phyloP scores from a whole-genome alignment of 352 stramenopile species.

The Globisporangium nunn region DNA sequence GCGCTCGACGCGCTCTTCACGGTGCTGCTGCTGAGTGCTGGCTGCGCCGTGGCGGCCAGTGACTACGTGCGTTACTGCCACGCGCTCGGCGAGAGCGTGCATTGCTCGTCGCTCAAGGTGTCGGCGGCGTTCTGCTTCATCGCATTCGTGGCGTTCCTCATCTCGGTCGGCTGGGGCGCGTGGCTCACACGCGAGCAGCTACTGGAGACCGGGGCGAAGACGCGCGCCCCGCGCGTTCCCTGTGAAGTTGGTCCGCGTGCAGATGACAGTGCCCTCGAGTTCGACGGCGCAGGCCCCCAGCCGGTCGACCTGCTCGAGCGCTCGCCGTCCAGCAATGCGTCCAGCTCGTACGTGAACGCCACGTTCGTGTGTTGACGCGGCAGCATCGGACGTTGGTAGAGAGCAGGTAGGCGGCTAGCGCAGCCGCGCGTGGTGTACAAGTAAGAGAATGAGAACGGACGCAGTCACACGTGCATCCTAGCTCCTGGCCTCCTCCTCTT shows the following conservation, averaged over 20 bases:
- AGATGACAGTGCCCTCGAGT: background rate
- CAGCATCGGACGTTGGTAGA: background rate
- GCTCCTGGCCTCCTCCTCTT: no score
- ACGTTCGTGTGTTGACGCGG: slow-evolving; percentile 12
- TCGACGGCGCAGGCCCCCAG: background rate
- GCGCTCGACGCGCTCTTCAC: slow-evolving; percentile 53
- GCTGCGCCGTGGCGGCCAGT: slow-evolving; percentile 45
- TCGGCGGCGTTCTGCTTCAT: slow-evolving; percentile 49
- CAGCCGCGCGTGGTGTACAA: background rate
- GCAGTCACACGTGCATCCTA: background rate
- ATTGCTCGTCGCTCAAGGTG: slow-evolving; percentile 40
- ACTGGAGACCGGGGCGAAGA: slow-evolving; percentile 2
- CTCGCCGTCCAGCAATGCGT: slow-evolving; percentile 14
- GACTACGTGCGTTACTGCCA: slow-evolving; percentile 69
- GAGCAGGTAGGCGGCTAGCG: background rate
- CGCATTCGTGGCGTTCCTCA: slow-evolving; percentile 51
- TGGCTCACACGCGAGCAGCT: slow-evolving; percentile 25
- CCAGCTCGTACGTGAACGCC: slow-evolving; percentile 11
- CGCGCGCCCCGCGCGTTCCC: background rate
- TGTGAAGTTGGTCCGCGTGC: no score
- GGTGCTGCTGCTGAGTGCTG: slow-evolving; percentile 61
- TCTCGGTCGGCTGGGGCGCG: slow-evolving; percentile 48
- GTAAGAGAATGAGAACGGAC: background rate
- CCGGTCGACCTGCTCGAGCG: slow-evolving; percentile 14
- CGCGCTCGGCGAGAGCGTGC: slow-evolving; percentile 26